phyloP scores from a whole-genome alignment of 2,329 filamentous ascomycete species.

The Pseudocercospora vitis region DNA sequence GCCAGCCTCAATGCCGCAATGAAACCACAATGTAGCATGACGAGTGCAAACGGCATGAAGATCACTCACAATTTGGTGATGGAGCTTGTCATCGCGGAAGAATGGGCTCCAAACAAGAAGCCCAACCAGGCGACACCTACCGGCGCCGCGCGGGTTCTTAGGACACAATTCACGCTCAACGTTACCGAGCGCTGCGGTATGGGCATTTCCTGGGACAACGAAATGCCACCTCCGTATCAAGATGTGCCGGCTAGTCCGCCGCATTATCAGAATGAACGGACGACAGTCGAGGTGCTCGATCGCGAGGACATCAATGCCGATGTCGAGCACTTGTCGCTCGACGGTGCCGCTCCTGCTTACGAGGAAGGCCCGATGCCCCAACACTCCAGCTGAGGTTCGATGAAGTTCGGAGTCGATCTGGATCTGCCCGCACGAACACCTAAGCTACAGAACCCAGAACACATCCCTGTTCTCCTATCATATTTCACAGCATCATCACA shows the following conservation, averaged over 20 bases:
- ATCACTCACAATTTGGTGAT: conserved; percentile 83
- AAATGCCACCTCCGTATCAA: conserved; percentile 89
- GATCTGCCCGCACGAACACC: neutral
- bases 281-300: conserved; percentile 47
- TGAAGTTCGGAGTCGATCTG: neutral
- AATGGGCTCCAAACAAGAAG: conserved; percentile 71
- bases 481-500: neutral
- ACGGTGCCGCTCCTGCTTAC: neutral
- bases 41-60: conserved; percentile 70
- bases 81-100: conserved; percentile 91
- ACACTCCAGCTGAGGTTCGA: too few relatives aligned
- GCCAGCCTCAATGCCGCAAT: conserved; percentile 60
- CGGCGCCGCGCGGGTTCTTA: conserved; percentile 82
- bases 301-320: conserved; percentile 50
- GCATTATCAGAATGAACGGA: conserved; percentile 42
- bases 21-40: conserved; percentile 75
- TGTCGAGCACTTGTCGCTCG: conserved; percentile 43
- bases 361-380: neutral
- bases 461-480: neutral
- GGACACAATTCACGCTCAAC: conserved; percentile 83
- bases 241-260: conserved; percentile 88
- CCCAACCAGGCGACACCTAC: conserved; percentile 78
- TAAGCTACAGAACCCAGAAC: neutral
- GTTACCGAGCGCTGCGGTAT: conserved; percentile 82
- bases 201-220: conserved; percentile 95